Conservation (phyloP, 257 asterid genomes). For the Nicotiana sylvestris region DNA sequence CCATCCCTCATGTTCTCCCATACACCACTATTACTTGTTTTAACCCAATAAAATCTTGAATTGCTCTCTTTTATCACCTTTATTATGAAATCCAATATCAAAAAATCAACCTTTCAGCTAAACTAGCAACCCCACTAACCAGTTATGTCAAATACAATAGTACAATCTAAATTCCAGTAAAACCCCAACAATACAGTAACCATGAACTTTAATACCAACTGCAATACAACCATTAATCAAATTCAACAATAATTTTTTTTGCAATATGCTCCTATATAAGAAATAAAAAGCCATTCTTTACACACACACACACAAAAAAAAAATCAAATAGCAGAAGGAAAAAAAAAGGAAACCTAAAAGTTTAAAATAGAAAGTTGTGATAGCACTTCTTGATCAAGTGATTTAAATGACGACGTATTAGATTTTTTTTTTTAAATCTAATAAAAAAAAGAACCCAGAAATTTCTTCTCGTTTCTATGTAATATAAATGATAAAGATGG, state of each 20-base stretch:
- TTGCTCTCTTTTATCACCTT: neutral
- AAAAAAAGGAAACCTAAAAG: neutral
- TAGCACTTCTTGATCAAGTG: neutral
- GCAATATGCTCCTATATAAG: neutral
- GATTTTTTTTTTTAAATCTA: neutral
- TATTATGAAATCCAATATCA: neutral
- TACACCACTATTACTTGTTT: constrained; percentile 30
- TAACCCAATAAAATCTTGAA: neutral
- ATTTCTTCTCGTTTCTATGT: neutral
- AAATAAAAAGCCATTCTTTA: neutral
- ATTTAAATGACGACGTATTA: neutral
- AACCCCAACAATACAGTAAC: neutral
- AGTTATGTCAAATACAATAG: neutral
- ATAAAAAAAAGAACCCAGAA: neutral
- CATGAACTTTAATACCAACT: neutral
- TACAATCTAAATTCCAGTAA: neutral
- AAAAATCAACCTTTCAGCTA: neutral
- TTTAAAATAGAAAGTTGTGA: neutral
- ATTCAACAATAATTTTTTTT: neutral
- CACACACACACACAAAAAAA: neutral
- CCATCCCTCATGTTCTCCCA: constrained; percentile 93
- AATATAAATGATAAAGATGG: neutral
- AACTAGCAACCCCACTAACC: neutral
- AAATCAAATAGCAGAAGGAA: neutral
- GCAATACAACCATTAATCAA: neutral